Conservation (phyloP, 1,139 yeast genomes). For the Lodderomyces beijingensis region DNA sequence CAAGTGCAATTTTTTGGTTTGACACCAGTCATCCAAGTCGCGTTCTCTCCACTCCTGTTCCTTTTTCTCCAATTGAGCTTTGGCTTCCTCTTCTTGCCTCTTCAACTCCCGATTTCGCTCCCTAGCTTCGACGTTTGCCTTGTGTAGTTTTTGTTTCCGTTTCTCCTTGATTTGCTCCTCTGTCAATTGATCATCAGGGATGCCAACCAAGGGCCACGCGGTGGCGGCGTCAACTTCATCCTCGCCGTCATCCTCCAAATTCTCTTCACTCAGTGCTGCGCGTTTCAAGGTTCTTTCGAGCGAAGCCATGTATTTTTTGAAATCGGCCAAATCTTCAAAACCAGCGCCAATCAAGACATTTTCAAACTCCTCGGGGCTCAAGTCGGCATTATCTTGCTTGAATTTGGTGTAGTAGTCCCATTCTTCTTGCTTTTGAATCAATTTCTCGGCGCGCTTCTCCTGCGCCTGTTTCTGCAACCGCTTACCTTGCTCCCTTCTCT, state of each 20-base stretch:
- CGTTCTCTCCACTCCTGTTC: constrained; percentile 75
- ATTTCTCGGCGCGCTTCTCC: constrained; percentile 72
- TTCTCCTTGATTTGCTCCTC: constrained; percentile 86
- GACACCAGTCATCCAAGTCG: constrained; percentile 79
- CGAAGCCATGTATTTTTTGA: constrained; percentile 61
- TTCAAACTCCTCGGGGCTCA: constrained; percentile 41
- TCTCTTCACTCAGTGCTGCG: constrained; percentile 47
- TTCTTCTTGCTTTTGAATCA: constrained; percentile 78
- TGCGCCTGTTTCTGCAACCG: constrained; percentile 92
- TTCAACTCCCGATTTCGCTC: constrained; percentile 79
- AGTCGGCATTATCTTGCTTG: constrained; percentile 46
- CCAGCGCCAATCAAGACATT: constrained; percentile 65
- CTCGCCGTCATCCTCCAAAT: constrained; percentile 33
- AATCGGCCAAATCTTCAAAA: constrained; percentile 68
- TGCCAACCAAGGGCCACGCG: constrained; percentile 73
- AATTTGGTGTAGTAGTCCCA: constrained; percentile 63
- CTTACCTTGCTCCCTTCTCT: constrained; percentile 80
- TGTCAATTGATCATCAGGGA: constrained; percentile 76
- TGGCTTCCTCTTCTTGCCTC: constrained; percentile 46
- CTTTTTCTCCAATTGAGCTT: constrained; percentile 49
- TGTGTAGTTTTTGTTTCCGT: constrained; percentile 73
- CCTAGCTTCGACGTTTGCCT: constrained; percentile 87
- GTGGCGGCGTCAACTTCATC: constrained; percentile 49
- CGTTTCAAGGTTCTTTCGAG: constrained; percentile 67
- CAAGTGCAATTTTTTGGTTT: constrained; percentile 60